A percentile compares a stretch with the other conserved stretches of the same genome.
Conservation (phyloP, 225 moss, liverwort and hornwort species). For the Rhytidiadelphus loreus region DNA sequence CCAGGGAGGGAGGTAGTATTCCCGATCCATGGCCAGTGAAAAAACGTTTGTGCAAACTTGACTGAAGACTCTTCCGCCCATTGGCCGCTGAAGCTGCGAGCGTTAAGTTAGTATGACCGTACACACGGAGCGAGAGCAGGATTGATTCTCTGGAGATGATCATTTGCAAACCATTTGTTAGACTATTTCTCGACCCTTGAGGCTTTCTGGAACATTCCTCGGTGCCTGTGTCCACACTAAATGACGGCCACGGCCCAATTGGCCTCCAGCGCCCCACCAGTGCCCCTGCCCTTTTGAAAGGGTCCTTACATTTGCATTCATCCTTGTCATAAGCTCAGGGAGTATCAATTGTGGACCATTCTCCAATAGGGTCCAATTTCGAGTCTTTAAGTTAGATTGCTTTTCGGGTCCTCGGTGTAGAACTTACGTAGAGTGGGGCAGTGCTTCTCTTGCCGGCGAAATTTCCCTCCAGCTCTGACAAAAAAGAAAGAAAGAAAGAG, state of each 20-base stretch:
- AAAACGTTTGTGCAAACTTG: neutral
- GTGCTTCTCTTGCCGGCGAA: neutral
- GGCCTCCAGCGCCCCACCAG: neutral
- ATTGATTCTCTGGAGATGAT: neutral
- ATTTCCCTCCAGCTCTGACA: neutral
- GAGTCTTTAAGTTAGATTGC: neutral
- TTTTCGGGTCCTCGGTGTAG: neutral
- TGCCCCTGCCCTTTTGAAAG: neutral
- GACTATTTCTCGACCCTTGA: neutral
- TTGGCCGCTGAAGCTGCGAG: neutral
- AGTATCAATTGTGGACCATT: neutral
- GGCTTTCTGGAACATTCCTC: neutral
- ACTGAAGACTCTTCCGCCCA: neutral
- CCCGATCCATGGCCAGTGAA: neutral
- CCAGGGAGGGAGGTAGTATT: neutral
- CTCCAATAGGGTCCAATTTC: neutral
- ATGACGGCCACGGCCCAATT: neutral
- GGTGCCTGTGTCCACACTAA: neutral
- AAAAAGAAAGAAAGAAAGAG: neutral
- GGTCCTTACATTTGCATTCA: neutral
- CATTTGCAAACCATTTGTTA: neutral
- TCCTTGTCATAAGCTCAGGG: neutral
- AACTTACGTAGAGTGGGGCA: neutral
- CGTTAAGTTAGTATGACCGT: neutral
- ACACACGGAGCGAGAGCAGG: neutral